Conservation (phyloP, 306 rosid species). For the Malus sieversii region DNA sequence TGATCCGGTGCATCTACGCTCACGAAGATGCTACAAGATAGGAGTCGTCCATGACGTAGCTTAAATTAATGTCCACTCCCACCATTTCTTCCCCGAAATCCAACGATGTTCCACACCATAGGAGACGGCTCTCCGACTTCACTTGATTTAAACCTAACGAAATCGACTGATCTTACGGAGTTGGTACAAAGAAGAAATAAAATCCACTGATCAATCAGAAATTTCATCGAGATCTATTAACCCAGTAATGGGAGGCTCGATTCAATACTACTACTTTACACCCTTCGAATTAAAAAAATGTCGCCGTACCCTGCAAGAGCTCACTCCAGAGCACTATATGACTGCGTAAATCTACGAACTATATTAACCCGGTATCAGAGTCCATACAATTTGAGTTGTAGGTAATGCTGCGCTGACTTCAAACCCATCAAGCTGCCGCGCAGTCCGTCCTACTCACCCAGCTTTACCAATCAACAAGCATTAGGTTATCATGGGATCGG, state of each 20-base stretch:
- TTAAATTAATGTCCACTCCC: no score
- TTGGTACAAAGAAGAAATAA: neutral
- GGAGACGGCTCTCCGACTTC: neutral
- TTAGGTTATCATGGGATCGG: neutral
- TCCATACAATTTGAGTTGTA: constrained; percentile 13
- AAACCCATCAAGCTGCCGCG: constrained; percentile 26
- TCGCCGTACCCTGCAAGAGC: no score
- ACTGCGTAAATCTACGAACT: no score
- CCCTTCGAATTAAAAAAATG: no score
- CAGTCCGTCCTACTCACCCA: constrained; percentile 9
- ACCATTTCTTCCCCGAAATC: no score
- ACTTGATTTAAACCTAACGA: neutral
- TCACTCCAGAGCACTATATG: no score
- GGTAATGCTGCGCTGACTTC: constrained; percentile 1
- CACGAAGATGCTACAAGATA: no score
- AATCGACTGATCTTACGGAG: neutral
- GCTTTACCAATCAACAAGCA: constrained; percentile 3
- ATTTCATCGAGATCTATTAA: neutral
- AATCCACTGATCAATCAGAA: neutral
- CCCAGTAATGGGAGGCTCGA: constrained; percentile 8
- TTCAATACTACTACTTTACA: no score
- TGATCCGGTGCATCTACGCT: no score
- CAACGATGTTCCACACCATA: no score
- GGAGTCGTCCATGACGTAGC: rapidly evolving
- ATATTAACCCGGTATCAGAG: constrained; percentile 13